Conservation (phyloP, 768 basidiomycete species). For the Hypsizygus marmoreus region DNA sequence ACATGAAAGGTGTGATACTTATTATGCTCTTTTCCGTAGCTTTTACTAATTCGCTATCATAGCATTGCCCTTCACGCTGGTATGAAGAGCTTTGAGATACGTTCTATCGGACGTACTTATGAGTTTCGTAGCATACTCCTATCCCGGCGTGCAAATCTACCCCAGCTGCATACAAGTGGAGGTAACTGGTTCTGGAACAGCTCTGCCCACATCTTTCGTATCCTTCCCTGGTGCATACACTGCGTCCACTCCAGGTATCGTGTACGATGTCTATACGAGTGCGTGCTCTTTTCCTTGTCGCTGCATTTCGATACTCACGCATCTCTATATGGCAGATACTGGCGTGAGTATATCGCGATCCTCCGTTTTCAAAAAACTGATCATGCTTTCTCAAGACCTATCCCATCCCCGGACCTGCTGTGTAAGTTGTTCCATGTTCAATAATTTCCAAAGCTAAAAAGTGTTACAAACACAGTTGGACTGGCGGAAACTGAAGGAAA, state of each 20-base stretch:
- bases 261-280: slow-evolving; percentile 38
- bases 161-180: slow-evolving; percentile 49
- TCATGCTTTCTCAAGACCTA: slow-evolving; percentile 34
- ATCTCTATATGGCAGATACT: slow-evolving; percentile 23
- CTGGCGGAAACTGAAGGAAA: slow-evolving; percentile 16
- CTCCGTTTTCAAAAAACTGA: neutral
- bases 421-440: slow-evolving; percentile 26
- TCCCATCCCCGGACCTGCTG: slow-evolving; percentile 44
- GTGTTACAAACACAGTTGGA: slow-evolving; percentile 15
- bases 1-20: slow-evolving; percentile 40
- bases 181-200: slow-evolving; percentile 47
- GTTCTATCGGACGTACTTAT: neutral
- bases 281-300: slow-evolving; percentile 20
- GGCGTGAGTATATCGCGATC: slow-evolving; percentile 21
- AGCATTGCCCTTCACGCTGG: slow-evolving; percentile 44
- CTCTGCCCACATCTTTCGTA: slow-evolving; percentile 45
- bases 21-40: neutral
- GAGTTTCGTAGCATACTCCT: slow-evolving; percentile 30
- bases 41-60: neutral
- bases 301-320: slow-evolving; percentile 12
- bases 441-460: neutral
- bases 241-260: slow-evolving; percentile 35
- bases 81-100: slow-evolving; percentile 8
- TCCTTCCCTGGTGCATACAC: slow-evolving; percentile 52
- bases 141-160: slow-evolving; percentile 47